A percentile compares a stretch with the other conserved stretches of the same genome.
phyloP scores from a whole-genome alignment of 257 asterid genomes.

The Lithospermum erythrorhizon region DNA sequence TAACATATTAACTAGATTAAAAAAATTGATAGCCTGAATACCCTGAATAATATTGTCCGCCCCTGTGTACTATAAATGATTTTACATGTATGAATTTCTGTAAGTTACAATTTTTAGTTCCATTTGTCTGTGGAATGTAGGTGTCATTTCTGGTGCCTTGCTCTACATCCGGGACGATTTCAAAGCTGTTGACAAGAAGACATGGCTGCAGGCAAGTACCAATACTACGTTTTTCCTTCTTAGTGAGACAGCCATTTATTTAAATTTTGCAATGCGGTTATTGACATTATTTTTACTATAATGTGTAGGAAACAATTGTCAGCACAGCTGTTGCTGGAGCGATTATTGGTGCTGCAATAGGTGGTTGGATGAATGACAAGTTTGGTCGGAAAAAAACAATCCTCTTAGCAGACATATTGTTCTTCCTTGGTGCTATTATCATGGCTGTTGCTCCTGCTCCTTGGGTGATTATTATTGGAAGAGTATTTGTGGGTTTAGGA shows the following conservation, averaged over 20 bases:
- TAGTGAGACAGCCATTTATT: too few species aligned
- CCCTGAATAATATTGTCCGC: too few species aligned
- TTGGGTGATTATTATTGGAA: background rate
- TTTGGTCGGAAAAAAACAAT: background rate
- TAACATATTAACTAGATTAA: too few species aligned
- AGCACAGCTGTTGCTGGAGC: background rate
- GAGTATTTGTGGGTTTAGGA: background rate
- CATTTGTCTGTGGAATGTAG: background rate
- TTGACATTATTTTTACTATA: too few species aligned
- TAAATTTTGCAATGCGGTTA: too few species aligned
- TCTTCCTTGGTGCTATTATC: background rate
- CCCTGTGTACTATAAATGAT: too few species aligned
- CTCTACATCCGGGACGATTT: background rate
- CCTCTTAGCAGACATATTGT: background rate
- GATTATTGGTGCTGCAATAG: background rate
- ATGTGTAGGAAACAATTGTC: background rate
- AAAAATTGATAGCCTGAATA: too few species aligned
- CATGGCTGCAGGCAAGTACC: background rate
- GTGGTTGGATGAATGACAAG: background rate
- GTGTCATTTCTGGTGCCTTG: background rate
- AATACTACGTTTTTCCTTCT: background rate
- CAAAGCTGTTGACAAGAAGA: background rate
- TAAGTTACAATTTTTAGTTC: too few species aligned
- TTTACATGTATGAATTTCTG: background rate
- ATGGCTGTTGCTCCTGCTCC: background rate